A percentile compares a stretch with the other conserved stretches of the same genome.
These are phyloP conservation scores for Rubia tinctorum DNA, from an alignment of 305 asterid species.

Conservation along the genomic window DNA sequence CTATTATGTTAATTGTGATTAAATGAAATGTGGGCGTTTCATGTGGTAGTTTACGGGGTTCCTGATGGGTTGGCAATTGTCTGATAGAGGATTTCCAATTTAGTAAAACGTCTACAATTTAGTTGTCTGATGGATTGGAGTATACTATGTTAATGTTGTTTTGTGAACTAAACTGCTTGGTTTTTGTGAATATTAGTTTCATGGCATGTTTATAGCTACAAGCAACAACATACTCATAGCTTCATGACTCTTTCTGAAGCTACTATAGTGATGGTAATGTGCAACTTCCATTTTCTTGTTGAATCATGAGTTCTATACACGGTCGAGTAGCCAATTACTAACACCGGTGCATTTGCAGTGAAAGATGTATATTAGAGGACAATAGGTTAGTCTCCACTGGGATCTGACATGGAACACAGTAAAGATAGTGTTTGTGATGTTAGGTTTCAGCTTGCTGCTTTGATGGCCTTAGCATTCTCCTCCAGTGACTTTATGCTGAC, in stretches of 20 bases:
- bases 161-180: background rate
- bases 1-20: background rate
- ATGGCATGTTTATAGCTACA: background rate
- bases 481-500: constrained; percentile 62
- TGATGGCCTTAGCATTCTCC: constrained; percentile 83
- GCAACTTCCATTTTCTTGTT: background rate
- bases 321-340: background rate
- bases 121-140: background rate
- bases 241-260: background rate
- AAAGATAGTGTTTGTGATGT: constrained; percentile 71
- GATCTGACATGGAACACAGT: constrained; percentile 83
- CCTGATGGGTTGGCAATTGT: background rate
- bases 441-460: constrained; percentile 69
- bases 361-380: background rate
- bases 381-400: constrained; percentile 15
- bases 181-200: no score
- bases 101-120: no score
- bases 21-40: background rate
- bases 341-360: background rate
- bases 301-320: background rate
- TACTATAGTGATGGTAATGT: background rate
- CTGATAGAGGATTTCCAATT: no score
- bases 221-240: background rate
- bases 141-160: background rate
- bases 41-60: background rate